These are phyloP conservation scores for Syncephalastrum sp. DNA, from an alignment of 371 early-diverging fungal genomes.

Conservation along the genomic window DNA sequence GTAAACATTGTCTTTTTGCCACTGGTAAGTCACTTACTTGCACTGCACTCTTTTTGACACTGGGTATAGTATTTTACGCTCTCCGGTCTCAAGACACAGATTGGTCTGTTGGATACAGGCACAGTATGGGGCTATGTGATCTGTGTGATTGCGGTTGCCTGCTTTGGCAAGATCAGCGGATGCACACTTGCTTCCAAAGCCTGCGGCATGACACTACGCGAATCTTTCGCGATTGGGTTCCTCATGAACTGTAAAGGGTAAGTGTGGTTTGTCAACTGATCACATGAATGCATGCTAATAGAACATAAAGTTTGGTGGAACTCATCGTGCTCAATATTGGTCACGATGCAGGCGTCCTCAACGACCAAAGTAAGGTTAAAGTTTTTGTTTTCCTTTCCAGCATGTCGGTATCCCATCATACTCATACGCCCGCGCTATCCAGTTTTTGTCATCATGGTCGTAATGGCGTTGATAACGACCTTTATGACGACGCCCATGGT, in stretches of 20 bases:
- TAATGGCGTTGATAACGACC: conserved; percentile 86
- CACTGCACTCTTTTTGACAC: background rate
- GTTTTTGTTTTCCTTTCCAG: conserved; percentile 3
- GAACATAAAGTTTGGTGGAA: conserved; percentile 70
- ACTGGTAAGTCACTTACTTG: conserved; percentile 48
- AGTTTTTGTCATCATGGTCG: conserved; percentile 87
- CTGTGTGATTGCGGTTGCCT: conserved; percentile 74
- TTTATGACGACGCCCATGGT: conserved; percentile 73
- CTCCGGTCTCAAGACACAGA: conserved; percentile 88
- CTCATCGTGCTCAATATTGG: conserved; percentile 93
- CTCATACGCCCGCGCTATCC: conserved; percentile 6
- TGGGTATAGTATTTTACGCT: conserved; percentile 78
- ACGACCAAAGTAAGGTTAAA: conserved; percentile 43
- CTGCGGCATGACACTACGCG: conserved; percentile 73
- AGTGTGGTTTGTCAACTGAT: background rate
- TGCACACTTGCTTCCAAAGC: conserved; percentile 74
- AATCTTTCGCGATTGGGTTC: conserved; percentile 84
- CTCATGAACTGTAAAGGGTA: conserved; percentile 96
- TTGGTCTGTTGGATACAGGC: conserved; percentile 72
- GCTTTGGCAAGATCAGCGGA: conserved; percentile 86
- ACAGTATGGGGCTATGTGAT: conserved; percentile 77
- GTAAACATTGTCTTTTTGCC: conserved; percentile 86
- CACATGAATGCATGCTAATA: conserved; percentile 2
- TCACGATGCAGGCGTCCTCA: conserved; percentile 80
- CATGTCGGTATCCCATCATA: background rate